phyloP scores from a whole-genome alignment of 2,329 filamentous ascomycete genomes.

The Fusarium sp. region DNA sequence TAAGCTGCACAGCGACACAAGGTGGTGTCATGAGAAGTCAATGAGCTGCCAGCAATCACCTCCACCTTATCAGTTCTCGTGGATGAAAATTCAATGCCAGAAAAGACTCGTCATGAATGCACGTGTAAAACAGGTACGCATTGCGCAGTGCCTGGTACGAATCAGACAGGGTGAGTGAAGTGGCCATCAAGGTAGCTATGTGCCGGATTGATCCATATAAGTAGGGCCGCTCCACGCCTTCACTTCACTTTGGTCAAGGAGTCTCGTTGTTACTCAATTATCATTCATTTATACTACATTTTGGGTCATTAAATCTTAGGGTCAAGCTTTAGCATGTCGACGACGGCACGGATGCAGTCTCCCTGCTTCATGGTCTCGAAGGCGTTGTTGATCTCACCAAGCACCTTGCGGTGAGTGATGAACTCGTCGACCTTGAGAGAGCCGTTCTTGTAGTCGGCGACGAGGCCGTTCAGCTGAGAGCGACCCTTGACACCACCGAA shows the following conservation, averaged over 20 bases:
- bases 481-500: slow-evolving; percentile 99
- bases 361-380: slow-evolving; percentile 96
- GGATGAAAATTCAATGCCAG: not conserved
- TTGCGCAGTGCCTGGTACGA: slow-evolving; percentile 18
- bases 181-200: slow-evolving; percentile 34
- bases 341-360: slow-evolving; percentile 96
- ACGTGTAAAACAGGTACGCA: slow-evolving; percentile 13
- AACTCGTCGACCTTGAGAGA: slow-evolving; percentile 98
- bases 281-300: slow-evolving; percentile 41
- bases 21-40: not conserved
- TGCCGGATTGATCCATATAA: slow-evolving; percentile 13
- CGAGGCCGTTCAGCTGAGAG: slow-evolving; percentile 87
- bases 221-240: slow-evolving; percentile 6
- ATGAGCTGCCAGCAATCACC: not conserved
- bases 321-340: slow-evolving; percentile 67
- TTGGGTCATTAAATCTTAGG: slow-evolving; percentile 42
- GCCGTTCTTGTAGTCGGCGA: slow-evolving; percentile 89
- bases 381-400: slow-evolving; percentile 87
- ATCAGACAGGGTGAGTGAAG: not conserved
- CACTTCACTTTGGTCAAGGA: not conserved
- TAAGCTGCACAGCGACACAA: not conserved
- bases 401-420: slow-evolving; percentile 92
- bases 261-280: slow-evolving; percentile 32
- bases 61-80: not conserved
- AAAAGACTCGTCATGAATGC: not conserved